Evolutionary conservation across 192 early-diverging fungal species (phyloP), one percentile per base, ranked within the genome.

Genomic region (Podila clonocystis): DNA sequence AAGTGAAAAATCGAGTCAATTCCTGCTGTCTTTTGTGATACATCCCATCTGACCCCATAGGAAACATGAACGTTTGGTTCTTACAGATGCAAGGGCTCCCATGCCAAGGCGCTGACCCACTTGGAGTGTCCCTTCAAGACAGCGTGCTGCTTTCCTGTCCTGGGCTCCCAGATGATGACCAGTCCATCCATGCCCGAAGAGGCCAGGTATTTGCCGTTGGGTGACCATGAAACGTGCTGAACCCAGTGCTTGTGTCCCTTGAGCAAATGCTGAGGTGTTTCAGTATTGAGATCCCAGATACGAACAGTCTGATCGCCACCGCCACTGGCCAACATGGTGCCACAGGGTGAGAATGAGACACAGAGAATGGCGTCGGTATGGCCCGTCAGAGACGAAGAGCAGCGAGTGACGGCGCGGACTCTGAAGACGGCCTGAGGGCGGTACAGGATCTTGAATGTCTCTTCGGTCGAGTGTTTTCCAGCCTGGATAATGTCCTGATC

Each of bases 241-340:
- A 99, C 98, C 96, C 97, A 98, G 73, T 94, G 92, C 7, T 85
- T 93, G 71, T 99, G 98, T 5, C 97, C 93, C 80, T 67, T 74
- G 24, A 83, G 22, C 22, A 55, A 45, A 58, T 87, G 85, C 52
- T 93, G 87, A 41, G 97, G 97, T n/a, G 98, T 99, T 72, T 97
- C 95, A 0, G 97, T 99, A 63, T 93, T 91, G 77, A 99, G 74
- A 88, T 99, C 98, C 98, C 98, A 99, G 52, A 99, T 91, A 31
- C 97, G 88, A 30, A 99, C 95, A 4, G 95, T 98, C 0, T 91
- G 93, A 82, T 99, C 98, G 28, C 97, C 91, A 29, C 96, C 97
- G 60, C 96, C 98, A 29, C 95, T 95, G n/a, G 98, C 98, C 69
- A 99, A 84, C 84, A 93, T 92, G 0, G 86, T 83, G 33, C 96